Percentiles rank a stretch among this genome's conserved stretches.
Conservation (phyloP, 179 eudicot genomes). For the Pouteria campechiana region DNA sequence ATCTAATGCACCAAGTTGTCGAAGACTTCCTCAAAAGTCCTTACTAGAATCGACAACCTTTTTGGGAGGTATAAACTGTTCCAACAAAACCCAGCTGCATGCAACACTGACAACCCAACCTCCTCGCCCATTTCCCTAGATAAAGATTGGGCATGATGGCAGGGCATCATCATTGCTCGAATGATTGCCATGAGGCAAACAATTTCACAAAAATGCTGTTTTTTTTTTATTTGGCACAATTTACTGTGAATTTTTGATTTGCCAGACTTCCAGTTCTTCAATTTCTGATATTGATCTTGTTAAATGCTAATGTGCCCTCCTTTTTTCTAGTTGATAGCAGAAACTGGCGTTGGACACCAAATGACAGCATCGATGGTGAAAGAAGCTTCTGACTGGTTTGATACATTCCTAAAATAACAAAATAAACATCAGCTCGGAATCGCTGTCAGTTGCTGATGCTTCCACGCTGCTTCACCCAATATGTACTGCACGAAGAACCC, state of each 20-base stretch:
- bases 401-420: conserved; percentile 40
- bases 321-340: conserved; percentile 44
- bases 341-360: conserved; percentile 63
- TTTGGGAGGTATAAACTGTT: too few relatives aligned
- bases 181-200: background rate
- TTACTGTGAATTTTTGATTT: background rate
- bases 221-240: background rate
- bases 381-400: conserved; percentile 87
- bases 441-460: too few relatives aligned
- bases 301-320: background rate
- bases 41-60: too few relatives aligned
- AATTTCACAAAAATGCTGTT: background rate
- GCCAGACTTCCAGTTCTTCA: background rate
- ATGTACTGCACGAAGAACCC: too few relatives aligned
- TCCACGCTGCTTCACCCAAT: too few relatives aligned
- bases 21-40: too few relatives aligned
- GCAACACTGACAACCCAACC: too few relatives aligned
- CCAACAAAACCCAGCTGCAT: too few relatives aligned
- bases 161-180: background rate
- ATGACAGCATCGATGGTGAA: conserved; percentile 77
- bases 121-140: background rate
- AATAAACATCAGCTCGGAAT: too few relatives aligned
- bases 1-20: background rate
- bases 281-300: background rate
- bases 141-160: background rate